Base-by-base conservation (phyloP, 495 filamentous ascomycete genomes). In the Cercophora scortea region DNA sequence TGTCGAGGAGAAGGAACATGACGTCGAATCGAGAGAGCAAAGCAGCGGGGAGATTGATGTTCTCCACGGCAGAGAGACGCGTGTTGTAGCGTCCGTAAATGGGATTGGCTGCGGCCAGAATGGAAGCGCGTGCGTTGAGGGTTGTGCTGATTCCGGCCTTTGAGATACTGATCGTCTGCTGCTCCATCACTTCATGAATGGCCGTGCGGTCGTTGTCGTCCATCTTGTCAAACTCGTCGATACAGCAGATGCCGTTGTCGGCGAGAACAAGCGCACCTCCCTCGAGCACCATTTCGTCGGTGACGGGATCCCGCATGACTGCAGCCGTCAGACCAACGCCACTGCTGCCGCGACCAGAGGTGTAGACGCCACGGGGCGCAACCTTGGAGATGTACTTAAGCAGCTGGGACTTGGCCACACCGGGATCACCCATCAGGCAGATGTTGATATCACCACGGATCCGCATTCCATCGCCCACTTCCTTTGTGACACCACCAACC, bases 191-290 rank as follows among this genome's bases (percentile, higher is more conserved):
- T 83, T 98, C 93, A 78, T 98, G 93, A 63, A 98, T 97, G 32
- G 94, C 94, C 0, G 93, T 97, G 53, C 93, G 81, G 68, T 97
- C 94, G 49, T 81, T 79, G 64, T 98, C 93, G 64, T 97, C 94
- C 93, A 98, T 98, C 73, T 98, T 98, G 77, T 98, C 93, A 64
- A 98, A 98, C 67, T 98, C 93, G 74, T 98, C 93, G 70, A 98
- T 98, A 66, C 93, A 98, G 82, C 93, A 98, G 70, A 95, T 94
- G 59, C 93, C 93, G 61, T 97, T 97, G 65, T 98, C 93, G 32
- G 93, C 94, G 2, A 98, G 76, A 34, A 98, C 93, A 18, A 98
- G 77, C 12, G 93, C 93, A 68, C 93, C 93, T 38, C 94, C 94
- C 72, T 98, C 93, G 40, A 98, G 79, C 11, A 98, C 87, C 94